Percentiles rank a stretch among this genome's conserved stretches.
These are phyloP conservation scores for Malus asiatica DNA, from an alignment of 306 rosid species.

Conservation along the genomic window DNA sequence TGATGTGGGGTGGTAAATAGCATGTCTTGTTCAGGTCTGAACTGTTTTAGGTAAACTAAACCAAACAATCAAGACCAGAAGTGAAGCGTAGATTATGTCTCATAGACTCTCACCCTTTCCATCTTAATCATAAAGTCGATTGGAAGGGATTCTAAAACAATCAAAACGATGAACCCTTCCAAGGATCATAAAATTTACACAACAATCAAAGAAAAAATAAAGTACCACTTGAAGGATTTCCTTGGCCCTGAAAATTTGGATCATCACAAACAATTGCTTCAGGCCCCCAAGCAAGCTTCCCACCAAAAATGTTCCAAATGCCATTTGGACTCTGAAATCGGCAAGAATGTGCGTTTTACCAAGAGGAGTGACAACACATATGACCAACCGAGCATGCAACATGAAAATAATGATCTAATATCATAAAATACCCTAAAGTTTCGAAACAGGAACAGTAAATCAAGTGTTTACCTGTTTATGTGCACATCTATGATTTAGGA, in stretches of 20 bases:
- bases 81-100: background rate
- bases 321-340: slow-evolving; percentile 69
- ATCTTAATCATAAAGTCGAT: too few relatives aligned
- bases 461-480: slow-evolving; percentile 45
- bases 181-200: background rate
- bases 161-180: background rate
- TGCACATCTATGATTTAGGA: slow-evolving; percentile 76
- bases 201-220: background rate
- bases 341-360: slow-evolving; percentile 14
- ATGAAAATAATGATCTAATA: background rate
- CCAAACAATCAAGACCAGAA: background rate
- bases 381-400: background rate
- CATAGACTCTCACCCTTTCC: background rate
- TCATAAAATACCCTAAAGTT: slow-evolving; percentile 1
- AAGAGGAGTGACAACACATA: background rate
- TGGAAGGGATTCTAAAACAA: too few relatives aligned
- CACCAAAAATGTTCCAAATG: slow-evolving; percentile 79
- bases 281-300: slow-evolving; percentile 74
- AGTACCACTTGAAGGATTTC: slow-evolving; percentile 72
- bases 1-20: background rate
- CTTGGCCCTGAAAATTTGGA: slow-evolving; percentile 69
- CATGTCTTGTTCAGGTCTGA: background rate
- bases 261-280: slow-evolving; percentile 81
- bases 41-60: background rate
- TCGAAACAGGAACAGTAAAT: background rate